Base-by-base conservation (phyloP, 345 rosid species). In the Populus pruinosa region DNA sequence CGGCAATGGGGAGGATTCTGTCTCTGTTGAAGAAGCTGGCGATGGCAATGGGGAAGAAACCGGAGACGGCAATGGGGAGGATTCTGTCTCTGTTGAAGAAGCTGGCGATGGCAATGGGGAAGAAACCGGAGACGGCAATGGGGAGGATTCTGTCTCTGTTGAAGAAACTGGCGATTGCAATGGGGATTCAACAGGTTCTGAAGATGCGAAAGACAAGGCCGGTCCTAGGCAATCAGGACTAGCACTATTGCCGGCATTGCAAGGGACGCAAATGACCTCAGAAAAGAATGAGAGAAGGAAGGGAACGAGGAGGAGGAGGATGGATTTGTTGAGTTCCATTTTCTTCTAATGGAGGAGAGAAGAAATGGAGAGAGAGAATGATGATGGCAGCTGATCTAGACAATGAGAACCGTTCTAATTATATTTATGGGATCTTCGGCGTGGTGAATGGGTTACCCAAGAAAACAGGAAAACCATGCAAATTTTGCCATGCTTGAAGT, bases 241-340 rank as follows among this genome's bases (percentile, higher is more conserved):
- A 5, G 4, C 21, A 49, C 29, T 4, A 36, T 47, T 47, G 70
- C 17, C 6, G 69, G 27, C n/a, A 53, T 41, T 41, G 69, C 50
- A 7, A 64, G 77, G 47, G 69, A 29, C 25, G 11, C 50, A 33
- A 3, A 41, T 27, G 25, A 38, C 62, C 21, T 29, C 39, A 4
- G 77, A 31, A 25, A 74, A 39, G 55, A 36, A n/a, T 25, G 43
- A n/a, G 70, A 74, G 53, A 12, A 64, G 27, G 44, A 61, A 74
- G 31, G 61, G 63, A 14, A 41, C 25, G 11, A 74, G 7, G 35
- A 74, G 43, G 41, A 74, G 18, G 39, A 74, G 36, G 61, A 64
- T 18, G 47, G 23, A 9, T 5, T 56, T 72, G 21, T 56, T 11
- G 33, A 35, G 63, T 39, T 71, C 27, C 74, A 14, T 71, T 62